Conservation (phyloP, 2,329 filamentous ascomycete species). For the Whalleya microplaca region DNA sequence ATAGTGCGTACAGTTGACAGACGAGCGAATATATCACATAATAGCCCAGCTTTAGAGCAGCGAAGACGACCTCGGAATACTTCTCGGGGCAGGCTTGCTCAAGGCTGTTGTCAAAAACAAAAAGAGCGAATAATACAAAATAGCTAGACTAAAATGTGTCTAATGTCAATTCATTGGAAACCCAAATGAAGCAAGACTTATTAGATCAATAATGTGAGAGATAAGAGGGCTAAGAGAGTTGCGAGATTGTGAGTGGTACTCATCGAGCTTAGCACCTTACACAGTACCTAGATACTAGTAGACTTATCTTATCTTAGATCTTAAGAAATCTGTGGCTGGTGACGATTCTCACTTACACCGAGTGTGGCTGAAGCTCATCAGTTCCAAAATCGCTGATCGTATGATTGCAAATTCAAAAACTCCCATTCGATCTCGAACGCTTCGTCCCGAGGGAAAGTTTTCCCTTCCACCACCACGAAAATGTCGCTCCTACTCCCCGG, state of each 20-base stretch:
- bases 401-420: constrained; percentile 28
- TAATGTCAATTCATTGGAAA: background rate
- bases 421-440: constrained; percentile 17
- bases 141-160: background rate
- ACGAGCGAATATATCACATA: background rate
- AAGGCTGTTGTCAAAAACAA: background rate
- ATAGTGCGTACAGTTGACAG: background rate
- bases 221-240: too few relatives aligned
- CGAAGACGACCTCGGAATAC: background rate
- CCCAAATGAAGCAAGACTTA: too few relatives aligned
- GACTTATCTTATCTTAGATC: too few relatives aligned
- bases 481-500: constrained; percentile 50
- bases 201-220: too few relatives aligned
- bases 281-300: too few relatives aligned
- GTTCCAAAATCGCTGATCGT: constrained; percentile 10
- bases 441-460: constrained; percentile 5
- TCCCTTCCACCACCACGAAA: constrained; percentile 5
- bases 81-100: background rate
- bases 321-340: background rate
- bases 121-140: background rate
- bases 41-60: background rate
- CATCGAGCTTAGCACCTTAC: too few relatives aligned
- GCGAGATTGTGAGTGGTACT: too few relatives aligned
- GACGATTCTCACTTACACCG: background rate
- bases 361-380: background rate